Evolutionary conservation across 345 rosid species (phyloP), one percentile per base, ranked within the genome.

Genomic region (Viola odorata): DNA sequence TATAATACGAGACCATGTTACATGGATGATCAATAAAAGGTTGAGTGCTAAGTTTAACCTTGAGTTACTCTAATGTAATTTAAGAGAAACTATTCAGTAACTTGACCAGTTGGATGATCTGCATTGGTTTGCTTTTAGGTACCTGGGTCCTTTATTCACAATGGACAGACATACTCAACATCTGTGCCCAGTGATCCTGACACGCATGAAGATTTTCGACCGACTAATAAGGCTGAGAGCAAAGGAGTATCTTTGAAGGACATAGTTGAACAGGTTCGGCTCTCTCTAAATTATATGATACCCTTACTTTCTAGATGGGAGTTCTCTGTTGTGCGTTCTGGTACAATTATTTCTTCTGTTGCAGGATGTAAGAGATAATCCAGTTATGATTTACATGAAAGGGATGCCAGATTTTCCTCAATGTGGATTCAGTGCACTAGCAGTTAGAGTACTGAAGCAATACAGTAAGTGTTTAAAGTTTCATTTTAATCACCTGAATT

Each of bases 311-410:
- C 36, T n/a, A 17, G 48, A n/a, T 14, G 57, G 38, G 23, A 51
- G 8, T n/a, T 44, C 38, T 57, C 39, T 2, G 7, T 40, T 45
- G 15, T 14, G 15, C 17, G 40, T 5, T 55, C n/a, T 12, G 6
- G 66, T 61, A 55, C 8, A 62, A 41, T 69, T 61, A 4, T 3
- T 64, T 37, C 39, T 69, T 73, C 61, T 73, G 66, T 14, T 69
- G 38, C 69, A 94, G 97, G 99, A 94, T 85, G 92, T 94, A 55
- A 86, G 75, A 75, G 86, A 82, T n/a, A 84, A 94, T 44, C 97
- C 96, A 15, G 89, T 90, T 56, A 86, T 94, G 92, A 72, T 94
- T 39, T 94, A 86, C 80, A 94, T 90, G 96, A 90, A 94, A 80
- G 99, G 97, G 62, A 82, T 85, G 44, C 97, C 97, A 52, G 97